Percentiles rank a stretch among this genome's conserved stretches.
phyloP scores from a whole-genome alignment of 805 yeast species.

The Metschnikowia matae region DNA sequence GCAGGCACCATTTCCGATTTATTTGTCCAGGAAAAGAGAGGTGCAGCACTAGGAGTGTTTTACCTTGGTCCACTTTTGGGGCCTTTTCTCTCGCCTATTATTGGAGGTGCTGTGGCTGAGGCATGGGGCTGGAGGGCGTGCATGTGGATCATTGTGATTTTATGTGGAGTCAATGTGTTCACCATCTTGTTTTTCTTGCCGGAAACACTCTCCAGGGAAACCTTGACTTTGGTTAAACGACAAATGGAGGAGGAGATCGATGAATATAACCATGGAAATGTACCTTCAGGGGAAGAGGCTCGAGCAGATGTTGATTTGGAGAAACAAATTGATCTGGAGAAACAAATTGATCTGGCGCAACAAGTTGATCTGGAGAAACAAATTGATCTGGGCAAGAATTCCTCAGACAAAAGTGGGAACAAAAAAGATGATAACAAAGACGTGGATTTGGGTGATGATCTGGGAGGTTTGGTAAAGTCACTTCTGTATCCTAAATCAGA shows the following conservation, averaged over 20 bases:
- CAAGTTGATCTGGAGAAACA: background rate
- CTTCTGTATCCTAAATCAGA: too few species aligned
- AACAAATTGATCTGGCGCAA: background rate
- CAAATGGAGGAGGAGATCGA: constrained; percentile 7
- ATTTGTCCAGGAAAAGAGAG: constrained; percentile 63
- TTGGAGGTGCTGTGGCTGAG: constrained; percentile 68
- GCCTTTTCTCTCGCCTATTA: constrained; percentile 73
- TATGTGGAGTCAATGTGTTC: constrained; percentile 52
- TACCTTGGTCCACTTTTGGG: constrained; percentile 81
- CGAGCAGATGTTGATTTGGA: background rate
- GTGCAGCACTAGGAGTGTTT: constrained; percentile 73
- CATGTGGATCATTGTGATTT: constrained; percentile 75
- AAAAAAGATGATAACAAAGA: too few species aligned
- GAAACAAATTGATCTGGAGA: background rate
- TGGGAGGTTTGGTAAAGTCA: too few species aligned
- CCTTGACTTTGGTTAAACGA: constrained; percentile 33
- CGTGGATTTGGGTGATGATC: too few species aligned
- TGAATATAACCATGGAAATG: background rate
- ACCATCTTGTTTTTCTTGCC: constrained; percentile 60
- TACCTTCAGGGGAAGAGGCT: constrained; percentile 6
- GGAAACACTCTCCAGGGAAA: constrained; percentile 69
- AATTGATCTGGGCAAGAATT: background rate
- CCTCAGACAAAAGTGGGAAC: background rate
- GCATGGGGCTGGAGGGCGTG: constrained; percentile 87
- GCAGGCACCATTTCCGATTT: constrained; percentile 85